phyloP scores from a whole-genome alignment of 805 yeast species.

The Trichomonascus vanleenenianus region DNA sequence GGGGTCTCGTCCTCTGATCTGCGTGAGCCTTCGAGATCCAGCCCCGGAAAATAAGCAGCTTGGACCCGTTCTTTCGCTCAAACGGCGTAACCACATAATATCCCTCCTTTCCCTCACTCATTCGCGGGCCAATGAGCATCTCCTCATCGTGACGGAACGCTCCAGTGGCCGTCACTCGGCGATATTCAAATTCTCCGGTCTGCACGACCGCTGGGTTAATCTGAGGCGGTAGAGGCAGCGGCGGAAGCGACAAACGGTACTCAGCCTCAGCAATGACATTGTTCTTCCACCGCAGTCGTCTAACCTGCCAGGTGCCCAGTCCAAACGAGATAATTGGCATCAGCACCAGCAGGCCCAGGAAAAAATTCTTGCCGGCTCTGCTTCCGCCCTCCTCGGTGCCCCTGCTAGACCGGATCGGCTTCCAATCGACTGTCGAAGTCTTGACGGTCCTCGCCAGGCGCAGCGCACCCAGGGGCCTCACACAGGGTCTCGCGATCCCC shows the following conservation, averaged over 20 bases:
- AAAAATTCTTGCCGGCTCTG: constrained; percentile 14
- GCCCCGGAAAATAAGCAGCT: constrained; percentile 80
- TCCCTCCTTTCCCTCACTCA: constrained; percentile 65
- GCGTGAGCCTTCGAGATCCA: constrained; percentile 66
- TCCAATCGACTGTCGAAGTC: constrained; percentile 59
- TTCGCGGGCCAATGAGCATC: constrained; percentile 85
- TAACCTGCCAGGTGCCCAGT: constrained; percentile 89
- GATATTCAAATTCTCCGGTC: constrained; percentile 59
- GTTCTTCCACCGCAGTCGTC: constrained; percentile 81
- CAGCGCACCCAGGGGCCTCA: background rate
- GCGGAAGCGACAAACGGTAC: constrained; percentile 65
- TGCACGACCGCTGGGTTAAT: constrained; percentile 53
- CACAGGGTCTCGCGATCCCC: background rate
- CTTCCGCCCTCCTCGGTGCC: constrained; percentile 6
- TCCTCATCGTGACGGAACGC: constrained; percentile 78
- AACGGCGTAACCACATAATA: constrained; percentile 78
- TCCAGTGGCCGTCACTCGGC: constrained; percentile 72
- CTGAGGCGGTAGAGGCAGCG: constrained; percentile 57
- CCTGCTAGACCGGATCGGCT: constrained; percentile 51
- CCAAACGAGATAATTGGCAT: constrained; percentile 86
- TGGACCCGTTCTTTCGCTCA: constrained; percentile 67
- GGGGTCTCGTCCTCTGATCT: constrained; percentile 46
- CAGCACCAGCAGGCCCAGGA: constrained; percentile 40
- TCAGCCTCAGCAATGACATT: constrained; percentile 76
- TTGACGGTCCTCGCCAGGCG: constrained; percentile 9